These are phyloP conservation scores for Podaxis rugospora DNA, from an alignment of 768 basidiomycete genomes.

Conservation along the genomic window DNA sequence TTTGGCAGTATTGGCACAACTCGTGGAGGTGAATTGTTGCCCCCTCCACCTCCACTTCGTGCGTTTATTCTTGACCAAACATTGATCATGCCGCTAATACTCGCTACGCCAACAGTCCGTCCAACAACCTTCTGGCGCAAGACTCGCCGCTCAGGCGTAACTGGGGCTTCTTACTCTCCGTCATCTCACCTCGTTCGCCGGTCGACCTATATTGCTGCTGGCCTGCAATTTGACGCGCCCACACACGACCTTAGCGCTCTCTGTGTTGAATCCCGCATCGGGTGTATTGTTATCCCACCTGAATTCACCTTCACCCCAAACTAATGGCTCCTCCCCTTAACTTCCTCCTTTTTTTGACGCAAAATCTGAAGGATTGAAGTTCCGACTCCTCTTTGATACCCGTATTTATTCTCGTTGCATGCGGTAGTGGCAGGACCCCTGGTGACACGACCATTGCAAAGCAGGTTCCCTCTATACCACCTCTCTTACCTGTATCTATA, in stretches of 20 bases:
- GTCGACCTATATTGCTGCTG: conserved; percentile 76
- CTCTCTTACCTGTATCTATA: not conserved
- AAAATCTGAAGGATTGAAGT: not conserved
- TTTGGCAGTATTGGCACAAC: conserved; percentile 24
- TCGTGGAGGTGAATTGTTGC: conserved; percentile 44
- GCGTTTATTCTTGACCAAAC: conserved; percentile 23
- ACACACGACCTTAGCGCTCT: conserved; percentile 57
- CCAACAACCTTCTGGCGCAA: conserved; percentile 81
- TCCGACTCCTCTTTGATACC: not conserved
- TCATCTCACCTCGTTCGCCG: conserved; percentile 70
- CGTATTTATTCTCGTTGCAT: not conserved
- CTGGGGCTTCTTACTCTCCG: conserved; percentile 68
- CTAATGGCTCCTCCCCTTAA: not conserved
- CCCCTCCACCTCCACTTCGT: conserved; percentile 65
- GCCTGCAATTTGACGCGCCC: conserved; percentile 62
- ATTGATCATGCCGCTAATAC: not conserved
- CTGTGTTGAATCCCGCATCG: conserved; percentile 54
- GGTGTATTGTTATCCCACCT: conserved; percentile 41
- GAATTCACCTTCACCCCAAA: conserved; percentile 18
- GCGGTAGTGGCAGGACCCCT: not conserved
- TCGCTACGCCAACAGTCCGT: conserved; percentile 44
- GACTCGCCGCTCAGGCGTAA: conserved; percentile 66
- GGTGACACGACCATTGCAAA: not conserved
- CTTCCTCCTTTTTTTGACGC: not conserved
- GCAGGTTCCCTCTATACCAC: conserved; percentile 2